Base-by-base conservation (phyloP, 139 green algal genomes). In the Deuterostichococcus epilithicus region DNA sequence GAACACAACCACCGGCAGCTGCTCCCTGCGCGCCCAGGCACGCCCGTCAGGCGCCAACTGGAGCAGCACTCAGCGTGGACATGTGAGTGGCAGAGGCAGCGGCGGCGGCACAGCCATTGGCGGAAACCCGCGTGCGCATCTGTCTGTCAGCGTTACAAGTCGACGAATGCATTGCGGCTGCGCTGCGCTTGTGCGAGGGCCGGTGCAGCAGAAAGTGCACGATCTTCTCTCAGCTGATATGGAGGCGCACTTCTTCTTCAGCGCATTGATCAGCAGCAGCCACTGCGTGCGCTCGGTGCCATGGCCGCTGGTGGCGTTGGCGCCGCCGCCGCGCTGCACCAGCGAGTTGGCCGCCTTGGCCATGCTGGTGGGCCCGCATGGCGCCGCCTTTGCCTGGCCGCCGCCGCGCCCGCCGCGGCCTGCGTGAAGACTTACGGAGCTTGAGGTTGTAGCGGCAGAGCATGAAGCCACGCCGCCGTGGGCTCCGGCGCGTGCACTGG, bases 1-100 rank as follows among this genome's bases (percentile, higher is more conserved):
- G 84, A 98, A 98, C 35, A 94, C 82, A 35, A 96, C 90, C 70
- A 87, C 83, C 1, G 94, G 94, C 69, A 96, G 84, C 76, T 97
- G 84, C 34, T 84, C 77, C 81, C 81, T 86, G 78, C 35, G 5
- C 5, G 28, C 23, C 4, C 42, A 20, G 10, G 13, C 37, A 60
- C n/a, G 37, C 69, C 35, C 23, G 36, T 13, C 10, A 52, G 42
- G 42, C 13, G 42, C 42, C 42, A 52, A 52, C 13, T 44, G 32
- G 3, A 73, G 38, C 45, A 60, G 73, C 22, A 36, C 13, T 28
- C 13, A 23, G n/a, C 65, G 33, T 13, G 33, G 25, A 70, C 65
- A 70, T 13, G 0, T 28, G n/a, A 23, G n/a, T n/a, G n/a, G 0
- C 65, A n/a, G 13, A 1, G n/a, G n/a, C n/a, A n/a, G n/a, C n/a